Base-by-base conservation (phyloP, 352 stramenopile species). In the Globisporangium echinulatum region DNA sequence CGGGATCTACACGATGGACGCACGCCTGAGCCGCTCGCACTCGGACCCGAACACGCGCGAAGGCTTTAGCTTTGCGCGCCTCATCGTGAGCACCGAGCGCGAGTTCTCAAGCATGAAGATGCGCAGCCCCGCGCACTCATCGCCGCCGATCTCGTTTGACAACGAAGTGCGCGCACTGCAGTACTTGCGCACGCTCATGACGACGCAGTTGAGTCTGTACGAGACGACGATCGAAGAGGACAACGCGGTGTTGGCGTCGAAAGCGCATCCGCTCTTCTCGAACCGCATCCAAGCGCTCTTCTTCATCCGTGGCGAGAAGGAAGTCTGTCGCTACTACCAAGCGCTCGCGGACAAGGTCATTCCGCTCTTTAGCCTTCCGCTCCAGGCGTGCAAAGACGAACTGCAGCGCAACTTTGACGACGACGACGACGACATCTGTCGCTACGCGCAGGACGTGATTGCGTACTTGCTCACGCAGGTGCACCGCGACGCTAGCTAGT, bases 271-370 rank as follows among this genome's bases (percentile, higher is more conserved):
- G 52, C 63, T 92, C 49, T 92, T 92, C 66, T 94, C 84, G 43
- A 96, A 96, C 76, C 75, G 84, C 58, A 89, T 92, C 58, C 85
- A 96, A 56, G 85, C 85, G 61, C 71, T 96, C 44, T 92, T 93
- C 64, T 93, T 96, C 61, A 90, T 96, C 58, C 80, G 83, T 13
- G 88, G 88, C 10, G 88, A 96, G 62, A 96, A 96, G 56, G 77
- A 94, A 63, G 84, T 96, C 50, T 96, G 83, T 53, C 69, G 73
- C 50, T 86, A 92, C 61, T 95, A 88, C 63, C 79, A 91, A 61
- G 62, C 77, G 58, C 75, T 96, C 50, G 85, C 85, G 42, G 82
- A 94, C 69, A 87, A 88, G 61, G 77, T 92, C 47, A 82, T 88
- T 49, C 81, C 85, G 58, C 69, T 96, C n/a, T 92, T 94, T 53